Evolutionary conservation across 345 rosid genomes (phyloP).

Genomic region (Eucalyptus guilfoylei): DNA sequence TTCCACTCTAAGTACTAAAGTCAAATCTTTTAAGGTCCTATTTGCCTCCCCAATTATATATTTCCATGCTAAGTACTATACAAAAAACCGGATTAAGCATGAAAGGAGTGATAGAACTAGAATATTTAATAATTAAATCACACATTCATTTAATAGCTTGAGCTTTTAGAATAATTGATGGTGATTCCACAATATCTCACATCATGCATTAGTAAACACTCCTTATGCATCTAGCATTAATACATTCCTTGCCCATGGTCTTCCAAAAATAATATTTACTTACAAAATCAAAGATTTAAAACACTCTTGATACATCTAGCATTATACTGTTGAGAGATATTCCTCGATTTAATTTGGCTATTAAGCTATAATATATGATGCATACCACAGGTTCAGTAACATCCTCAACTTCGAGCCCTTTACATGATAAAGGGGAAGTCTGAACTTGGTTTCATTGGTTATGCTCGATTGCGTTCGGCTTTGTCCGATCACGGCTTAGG

Average conservation of each 20-base stretch:
- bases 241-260: neutral
- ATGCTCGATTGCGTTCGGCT: accelerated
- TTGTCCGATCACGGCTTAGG: accelerated
- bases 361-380: neutral
- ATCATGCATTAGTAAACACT: neutral
- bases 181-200: neutral
- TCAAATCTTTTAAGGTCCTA: neutral
- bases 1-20: no score
- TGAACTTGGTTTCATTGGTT: no score
- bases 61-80: neutral
- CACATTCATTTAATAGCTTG: neutral
- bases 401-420: no score
- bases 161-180: no score
- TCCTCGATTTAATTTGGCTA: no score
- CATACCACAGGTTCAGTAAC: neutral
- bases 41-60: no score
- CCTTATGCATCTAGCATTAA: neutral
- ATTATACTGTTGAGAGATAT: no score
- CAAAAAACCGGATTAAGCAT: no score
- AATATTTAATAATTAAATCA: no score
- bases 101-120: neutral
- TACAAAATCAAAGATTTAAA: no score
- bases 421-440: no score
- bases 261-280: neutral
- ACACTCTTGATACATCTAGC: no score